Evolutionary conservation across 2,329 filamentous ascomycete species (phyloP), one percentile per base, ranked within the genome.

Genomic region (Atkinsonella hypoxylon): DNA sequence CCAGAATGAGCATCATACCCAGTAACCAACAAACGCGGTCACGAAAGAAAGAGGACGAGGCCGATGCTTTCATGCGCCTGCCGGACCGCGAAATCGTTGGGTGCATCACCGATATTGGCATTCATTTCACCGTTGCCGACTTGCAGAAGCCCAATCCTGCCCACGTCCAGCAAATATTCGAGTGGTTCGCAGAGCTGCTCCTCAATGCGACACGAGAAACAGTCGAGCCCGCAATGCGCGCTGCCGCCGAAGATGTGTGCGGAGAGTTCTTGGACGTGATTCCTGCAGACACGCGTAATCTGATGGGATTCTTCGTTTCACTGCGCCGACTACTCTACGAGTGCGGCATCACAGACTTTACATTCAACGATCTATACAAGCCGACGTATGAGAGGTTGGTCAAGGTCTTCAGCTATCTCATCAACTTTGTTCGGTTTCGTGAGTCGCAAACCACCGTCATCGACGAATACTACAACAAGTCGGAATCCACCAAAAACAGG

Each of bases 341-440:
- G 74, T 97, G 93, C 64, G 89, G 89, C 45, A 87, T 98, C 59
- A 84, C 83, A 54, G 93, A 98, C 67, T 95, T 98, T 61, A 89
- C 86, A 36, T 95, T 97, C 69, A 83, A 83, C 53, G 93, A 98
- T 66, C 74, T 98, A 6, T 91, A 94, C 65, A 86, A 85, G 65
- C 93, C 93, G 15, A 95, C 89, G 1, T 87, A 94, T 63, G 85
- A 88, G 52, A 86, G 93, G 43, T 78, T 97, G 13, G 85, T 91
- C 62, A 95, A 93, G 71, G 94, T 97, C 62, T 93, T 98, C 66
- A 95, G 88, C 57, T 96, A 96, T 68, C 80, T 97, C 56, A 98
- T 98, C 74, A 98, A 98, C 70, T 98, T 98, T 68, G 90, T 97
- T 58, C 83, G 93, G 49, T 98, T 97, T 70, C 86, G 93, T 59